Conservation (phyloP, 1,284 basidiomycete genomes). For the Ceratobasidium sp. region DNA sequence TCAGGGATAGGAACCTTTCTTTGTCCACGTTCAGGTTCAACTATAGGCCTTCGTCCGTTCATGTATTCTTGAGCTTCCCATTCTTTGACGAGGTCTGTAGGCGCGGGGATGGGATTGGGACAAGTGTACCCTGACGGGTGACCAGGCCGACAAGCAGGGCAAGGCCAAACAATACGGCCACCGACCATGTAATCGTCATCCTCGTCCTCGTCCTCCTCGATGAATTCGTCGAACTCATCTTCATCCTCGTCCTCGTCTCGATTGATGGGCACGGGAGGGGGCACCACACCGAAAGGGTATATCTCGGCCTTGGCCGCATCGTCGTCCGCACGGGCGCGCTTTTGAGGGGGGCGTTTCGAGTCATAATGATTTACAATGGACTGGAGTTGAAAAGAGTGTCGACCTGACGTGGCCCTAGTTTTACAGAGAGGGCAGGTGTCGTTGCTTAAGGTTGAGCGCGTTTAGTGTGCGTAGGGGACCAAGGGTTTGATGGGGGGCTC, state of each 20-base stretch:
- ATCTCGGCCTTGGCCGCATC: conserved; percentile 23
- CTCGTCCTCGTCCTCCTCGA: conserved; percentile 26
- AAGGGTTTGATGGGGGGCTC: background rate
- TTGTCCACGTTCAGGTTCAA: conserved; percentile 7
- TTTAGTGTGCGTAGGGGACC: background rate
- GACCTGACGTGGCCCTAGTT: conserved; percentile 1
- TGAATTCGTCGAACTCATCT: background rate
- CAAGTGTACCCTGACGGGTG: conserved; percentile 32
- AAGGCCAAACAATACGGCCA: conserved; percentile 37
- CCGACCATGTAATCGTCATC: conserved; percentile 10
- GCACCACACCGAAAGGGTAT: conserved; percentile 19
- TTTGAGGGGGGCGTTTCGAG: conserved; percentile 25
- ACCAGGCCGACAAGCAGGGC: conserved; percentile 27
- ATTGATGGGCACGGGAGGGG: background rate
- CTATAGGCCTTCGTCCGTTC: conserved; percentile 4
- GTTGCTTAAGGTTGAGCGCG: background rate
- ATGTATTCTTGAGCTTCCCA: conserved; percentile 8
- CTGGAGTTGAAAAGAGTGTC: conserved; percentile 37
- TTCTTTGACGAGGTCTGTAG: conserved; percentile 20
- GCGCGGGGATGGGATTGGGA: conserved; percentile 26
- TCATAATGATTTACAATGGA: conserved; percentile 36
- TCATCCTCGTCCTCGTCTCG: conserved; percentile 40
- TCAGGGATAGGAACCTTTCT: background rate
- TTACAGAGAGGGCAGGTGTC: conserved; percentile 36
- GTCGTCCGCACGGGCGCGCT: conserved; percentile 15